These are phyloP conservation scores for Hypoxylon cercidicola DNA, from an alignment of 495 filamentous ascomycete genomes.

Conservation along the genomic window DNA sequence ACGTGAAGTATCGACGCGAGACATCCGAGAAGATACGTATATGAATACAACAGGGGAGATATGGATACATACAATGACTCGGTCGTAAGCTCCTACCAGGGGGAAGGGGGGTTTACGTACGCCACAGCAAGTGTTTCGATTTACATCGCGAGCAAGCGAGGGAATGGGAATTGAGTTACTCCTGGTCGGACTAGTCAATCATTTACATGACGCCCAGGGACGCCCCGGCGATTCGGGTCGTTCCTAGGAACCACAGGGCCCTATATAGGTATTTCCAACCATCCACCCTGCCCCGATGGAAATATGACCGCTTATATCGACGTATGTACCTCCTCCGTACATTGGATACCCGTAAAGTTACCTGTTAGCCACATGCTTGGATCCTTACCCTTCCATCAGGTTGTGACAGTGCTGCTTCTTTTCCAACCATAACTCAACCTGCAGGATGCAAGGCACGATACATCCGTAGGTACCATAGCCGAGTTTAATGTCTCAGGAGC, in stretches of 20 bases:
- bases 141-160: no score
- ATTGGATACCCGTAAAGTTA: neutral
- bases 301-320: conserved; percentile 5
- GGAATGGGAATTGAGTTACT: conserved; percentile 10
- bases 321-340: neutral
- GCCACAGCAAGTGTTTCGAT: no score
- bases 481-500: neutral
- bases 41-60: neutral
- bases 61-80: neutral
- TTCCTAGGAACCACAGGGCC: conserved; percentile 17
- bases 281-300: conserved; percentile 16
- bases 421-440: conserved; percentile 24
- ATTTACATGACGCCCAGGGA: conserved; percentile 5
- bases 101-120: no score
- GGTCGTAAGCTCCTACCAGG: neutral
- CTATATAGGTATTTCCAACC: neutral
- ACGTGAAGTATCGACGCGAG: conserved; percentile 1
- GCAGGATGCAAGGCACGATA: conserved; percentile 44
- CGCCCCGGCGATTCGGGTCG: conserved; percentile 35
- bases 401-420: conserved; percentile 14
- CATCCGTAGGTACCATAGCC: conserved; percentile 18
- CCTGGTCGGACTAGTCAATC: conserved; percentile 4
- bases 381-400: conserved; percentile 4
- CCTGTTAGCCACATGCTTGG: neutral
- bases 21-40: neutral